Percentiles rank a stretch among this genome's conserved stretches.
These are phyloP conservation scores for Leccinum aurantiacum DNA, from an alignment of 768 basidiomycete species.

Conservation along the genomic window DNA sequence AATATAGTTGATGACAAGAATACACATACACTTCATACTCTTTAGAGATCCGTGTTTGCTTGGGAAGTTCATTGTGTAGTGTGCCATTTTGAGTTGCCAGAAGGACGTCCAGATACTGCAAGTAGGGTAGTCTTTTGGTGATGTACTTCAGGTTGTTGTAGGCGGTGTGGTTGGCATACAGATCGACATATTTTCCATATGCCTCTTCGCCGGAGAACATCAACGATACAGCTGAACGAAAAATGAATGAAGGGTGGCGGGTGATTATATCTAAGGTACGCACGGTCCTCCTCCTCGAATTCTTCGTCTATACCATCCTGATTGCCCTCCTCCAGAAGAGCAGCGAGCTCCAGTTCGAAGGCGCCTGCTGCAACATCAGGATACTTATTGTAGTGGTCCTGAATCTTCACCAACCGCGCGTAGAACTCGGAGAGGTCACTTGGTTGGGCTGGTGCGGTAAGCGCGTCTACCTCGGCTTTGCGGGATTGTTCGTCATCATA, in stretches of 20 bases:
- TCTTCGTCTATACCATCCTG: conserved; percentile 71
- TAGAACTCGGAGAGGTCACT: conserved; percentile 94
- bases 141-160: conserved; percentile 90
- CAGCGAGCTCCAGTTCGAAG: conserved; percentile 81
- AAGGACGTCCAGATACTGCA: conserved; percentile 92
- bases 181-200: conserved; percentile 92
- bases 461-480: conserved; percentile 61
- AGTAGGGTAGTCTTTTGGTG: conserved; percentile 80
- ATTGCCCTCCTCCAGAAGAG: conserved; percentile 74
- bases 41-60: conserved; percentile 64
- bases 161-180: conserved; percentile 83
- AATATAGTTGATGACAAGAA: conserved; percentile 4
- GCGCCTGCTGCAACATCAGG: conserved; percentile 82
- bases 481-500: conserved; percentile 79
- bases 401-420: conserved; percentile 90
- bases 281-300: conserved; percentile 81
- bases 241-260: conserved; percentile 10
- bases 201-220: conserved; percentile 96
- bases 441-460: conserved; percentile 58
- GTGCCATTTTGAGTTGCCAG: conserved; percentile 57
- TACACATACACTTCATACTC: conserved; percentile 76
- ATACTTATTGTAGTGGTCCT: conserved; percentile 95
- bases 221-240: conserved; percentile 62
- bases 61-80: conserved; percentile 69
- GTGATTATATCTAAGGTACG: conserved; percentile 34